phyloP scores from a whole-genome alignment of 495 filamentous ascomycete genomes.

The Hypoxylon lienhwacheense region DNA sequence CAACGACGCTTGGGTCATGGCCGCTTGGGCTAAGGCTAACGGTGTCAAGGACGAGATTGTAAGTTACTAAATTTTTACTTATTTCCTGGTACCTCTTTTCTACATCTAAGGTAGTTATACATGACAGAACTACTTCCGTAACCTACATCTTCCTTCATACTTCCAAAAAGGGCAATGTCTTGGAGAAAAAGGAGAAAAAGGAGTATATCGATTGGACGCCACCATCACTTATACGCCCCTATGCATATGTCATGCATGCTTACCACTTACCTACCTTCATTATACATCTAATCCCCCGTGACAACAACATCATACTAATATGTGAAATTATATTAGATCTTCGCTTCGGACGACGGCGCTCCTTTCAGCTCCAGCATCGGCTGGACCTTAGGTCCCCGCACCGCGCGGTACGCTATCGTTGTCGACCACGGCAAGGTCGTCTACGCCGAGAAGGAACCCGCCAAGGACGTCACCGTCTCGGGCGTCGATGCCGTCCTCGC shows the following conservation, averaged over 20 bases:
- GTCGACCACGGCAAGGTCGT: constrained; percentile 87
- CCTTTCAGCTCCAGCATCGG: constrained; percentile 80
- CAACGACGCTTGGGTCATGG: constrained; percentile 93
- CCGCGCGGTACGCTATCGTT: constrained; percentile 79
- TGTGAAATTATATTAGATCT: constrained; percentile 59
- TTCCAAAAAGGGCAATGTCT: constrained; percentile 1
- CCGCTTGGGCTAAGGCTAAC: constrained; percentile 95
- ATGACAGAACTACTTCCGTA: background rate
- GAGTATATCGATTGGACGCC: constrained; percentile 15
- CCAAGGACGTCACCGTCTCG: constrained; percentile 69
- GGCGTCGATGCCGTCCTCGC: constrained; percentile 74
- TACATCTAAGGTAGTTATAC: background rate
- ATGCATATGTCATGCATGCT: background rate
- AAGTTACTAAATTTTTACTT: constrained; percentile 38
- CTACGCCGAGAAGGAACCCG: constrained; percentile 81
- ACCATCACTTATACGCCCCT: background rate
- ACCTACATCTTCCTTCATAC: background rate
- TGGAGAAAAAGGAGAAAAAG: background rate
- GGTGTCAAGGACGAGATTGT: constrained; percentile 79
- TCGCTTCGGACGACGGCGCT: constrained; percentile 77
- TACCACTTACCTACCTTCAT: background rate
- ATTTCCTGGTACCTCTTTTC: background rate
- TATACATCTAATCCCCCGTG: too few relatives aligned
- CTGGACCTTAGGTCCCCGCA: constrained; percentile 77
- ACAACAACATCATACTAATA: too few relatives aligned